A percentile compares a stretch with the other conserved stretches of the same genome.
phyloP scores from a whole-genome alignment of 1,284 basidiomycete species.

The Apiotrichum sp. region DNA sequence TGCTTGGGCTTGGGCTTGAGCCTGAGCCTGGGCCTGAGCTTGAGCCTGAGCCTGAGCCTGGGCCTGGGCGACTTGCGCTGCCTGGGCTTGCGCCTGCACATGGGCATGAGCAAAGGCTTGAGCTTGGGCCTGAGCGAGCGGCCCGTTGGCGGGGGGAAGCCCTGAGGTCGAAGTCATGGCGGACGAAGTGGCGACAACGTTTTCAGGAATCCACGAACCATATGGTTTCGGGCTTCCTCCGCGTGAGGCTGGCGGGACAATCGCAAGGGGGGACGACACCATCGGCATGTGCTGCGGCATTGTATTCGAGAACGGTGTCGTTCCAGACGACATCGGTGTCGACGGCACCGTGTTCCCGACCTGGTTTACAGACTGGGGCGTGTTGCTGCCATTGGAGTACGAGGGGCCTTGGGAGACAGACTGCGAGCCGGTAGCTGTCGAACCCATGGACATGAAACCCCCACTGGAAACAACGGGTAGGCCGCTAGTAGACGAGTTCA shows the following conservation, averaged over 20 bases:
- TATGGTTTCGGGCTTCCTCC: conserved; percentile 26
- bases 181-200: conserved; percentile 5
- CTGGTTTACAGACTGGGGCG: conserved; percentile 8
- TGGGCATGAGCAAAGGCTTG: conserved; percentile 11
- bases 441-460: neutral
- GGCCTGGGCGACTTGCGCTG: conserved; percentile 18
- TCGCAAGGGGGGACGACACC: conserved; percentile 39
- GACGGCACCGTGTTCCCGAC: conserved; percentile 27
- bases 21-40: conserved; percentile 16
- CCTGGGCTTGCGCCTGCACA: conserved; percentile 11
- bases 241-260: conserved; percentile 31
- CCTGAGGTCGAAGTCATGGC: conserved; percentile 11
- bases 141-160: neutral
- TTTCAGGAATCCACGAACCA: conserved; percentile 11
- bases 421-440: neutral
- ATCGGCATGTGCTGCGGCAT: conserved; percentile 35
- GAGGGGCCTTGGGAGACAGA: conserved; percentile 43
- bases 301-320: conserved; percentile 23
- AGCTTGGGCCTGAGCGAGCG: conserved; percentile 15
- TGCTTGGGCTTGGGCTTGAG: conserved; percentile 9
- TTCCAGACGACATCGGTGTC: conserved; percentile 26
- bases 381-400: conserved; percentile 41
- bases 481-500: neutral
- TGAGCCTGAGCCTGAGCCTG: conserved; percentile 12
- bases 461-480: conserved; percentile 3